phyloP scores from a whole-genome alignment of 768 basidiomycete species.

The Nidularia sp. region DNA sequence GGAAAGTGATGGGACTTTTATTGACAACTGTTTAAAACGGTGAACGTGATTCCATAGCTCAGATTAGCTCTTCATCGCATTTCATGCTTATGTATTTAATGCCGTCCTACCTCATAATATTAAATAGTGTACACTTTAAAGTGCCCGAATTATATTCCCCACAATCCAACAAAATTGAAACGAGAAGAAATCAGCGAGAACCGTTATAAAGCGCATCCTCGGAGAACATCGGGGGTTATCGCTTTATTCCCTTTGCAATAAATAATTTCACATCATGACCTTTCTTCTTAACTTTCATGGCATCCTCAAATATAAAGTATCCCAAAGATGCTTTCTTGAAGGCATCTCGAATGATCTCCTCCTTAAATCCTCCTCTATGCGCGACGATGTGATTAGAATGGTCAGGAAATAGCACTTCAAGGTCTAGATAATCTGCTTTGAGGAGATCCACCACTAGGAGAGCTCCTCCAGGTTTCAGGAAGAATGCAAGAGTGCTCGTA shows the following conservation, averaged over 20 bases:
- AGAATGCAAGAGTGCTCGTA: conserved; percentile 42
- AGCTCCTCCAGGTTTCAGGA: conserved; percentile 52
- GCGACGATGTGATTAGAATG: conserved; percentile 20
- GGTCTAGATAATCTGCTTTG: conserved; percentile 15
- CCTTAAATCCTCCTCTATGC: conserved; percentile 22
- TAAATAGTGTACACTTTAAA: too few species aligned
- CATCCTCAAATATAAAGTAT: conserved; percentile 11
- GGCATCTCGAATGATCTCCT: conserved; percentile 14
- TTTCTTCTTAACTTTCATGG: conserved; percentile 12
- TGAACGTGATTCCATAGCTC: too few species aligned
- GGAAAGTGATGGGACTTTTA: too few species aligned
- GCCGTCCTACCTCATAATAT: too few species aligned
- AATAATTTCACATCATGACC: conserved; percentile 14
- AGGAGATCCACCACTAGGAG: conserved; percentile 54
- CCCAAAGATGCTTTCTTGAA: conserved; percentile 19
- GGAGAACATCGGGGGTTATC: neutral
- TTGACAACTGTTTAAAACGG: too few species aligned
- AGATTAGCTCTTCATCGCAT: too few species aligned
- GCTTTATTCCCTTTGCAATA: conserved; percentile 14
- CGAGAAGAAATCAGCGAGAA: conserved; percentile 1
- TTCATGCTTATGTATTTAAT: too few species aligned
- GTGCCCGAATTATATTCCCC: too few species aligned
- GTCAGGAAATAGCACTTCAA: conserved; percentile 15
- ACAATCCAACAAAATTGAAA: too few species aligned
- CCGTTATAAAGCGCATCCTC: neutral